phyloP scores from a whole-genome alignment of 768 basidiomycete genomes.

The Mycena maculata region DNA sequence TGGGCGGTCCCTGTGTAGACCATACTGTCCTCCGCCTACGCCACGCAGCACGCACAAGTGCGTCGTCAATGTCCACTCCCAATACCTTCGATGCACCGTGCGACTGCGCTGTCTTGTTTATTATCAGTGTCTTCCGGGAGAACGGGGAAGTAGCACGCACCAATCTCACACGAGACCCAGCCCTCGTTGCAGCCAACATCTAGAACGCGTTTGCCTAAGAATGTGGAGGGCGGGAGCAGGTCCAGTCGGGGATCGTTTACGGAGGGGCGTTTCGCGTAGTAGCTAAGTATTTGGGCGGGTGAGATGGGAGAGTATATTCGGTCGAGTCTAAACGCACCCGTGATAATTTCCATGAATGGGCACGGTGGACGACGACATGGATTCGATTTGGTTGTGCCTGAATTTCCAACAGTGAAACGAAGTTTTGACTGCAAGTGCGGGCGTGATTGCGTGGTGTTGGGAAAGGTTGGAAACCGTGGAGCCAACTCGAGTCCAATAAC shows the following conservation, averaged over 20 bases:
- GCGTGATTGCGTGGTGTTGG: too few relatives aligned
- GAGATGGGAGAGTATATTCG: slow-evolving; percentile 13
- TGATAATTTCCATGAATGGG: slow-evolving; percentile 81
- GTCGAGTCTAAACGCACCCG: slow-evolving; percentile 59
- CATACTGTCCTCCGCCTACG: slow-evolving; percentile 74
- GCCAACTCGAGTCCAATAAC: too few relatives aligned
- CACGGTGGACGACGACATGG: slow-evolving; percentile 24
- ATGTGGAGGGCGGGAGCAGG: slow-evolving; percentile 65
- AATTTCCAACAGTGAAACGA: too few relatives aligned
- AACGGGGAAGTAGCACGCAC: slow-evolving; percentile 46
- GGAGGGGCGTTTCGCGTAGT: slow-evolving; percentile 80
- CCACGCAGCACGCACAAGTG: slow-evolving; percentile 82
- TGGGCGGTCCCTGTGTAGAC: slow-evolving; percentile 68
- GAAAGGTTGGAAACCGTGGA: too few relatives aligned
- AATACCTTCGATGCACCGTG: slow-evolving; percentile 73
- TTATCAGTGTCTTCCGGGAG: slow-evolving; percentile 4
- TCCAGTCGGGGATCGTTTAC: slow-evolving; percentile 73
- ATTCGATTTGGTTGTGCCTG: neutral
- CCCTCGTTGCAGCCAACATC: slow-evolving; percentile 93
- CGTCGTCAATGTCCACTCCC: slow-evolving; percentile 88
- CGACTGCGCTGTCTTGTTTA: slow-evolving; percentile 63
- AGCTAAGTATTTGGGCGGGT: slow-evolving; percentile 53
- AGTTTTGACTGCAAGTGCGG: too few relatives aligned
- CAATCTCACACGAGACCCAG: slow-evolving; percentile 88
- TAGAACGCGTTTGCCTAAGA: slow-evolving; percentile 69